phyloP scores from a whole-genome alignment of 2,329 filamentous ascomycete species.

The Aureobasidium leucospermi region DNA sequence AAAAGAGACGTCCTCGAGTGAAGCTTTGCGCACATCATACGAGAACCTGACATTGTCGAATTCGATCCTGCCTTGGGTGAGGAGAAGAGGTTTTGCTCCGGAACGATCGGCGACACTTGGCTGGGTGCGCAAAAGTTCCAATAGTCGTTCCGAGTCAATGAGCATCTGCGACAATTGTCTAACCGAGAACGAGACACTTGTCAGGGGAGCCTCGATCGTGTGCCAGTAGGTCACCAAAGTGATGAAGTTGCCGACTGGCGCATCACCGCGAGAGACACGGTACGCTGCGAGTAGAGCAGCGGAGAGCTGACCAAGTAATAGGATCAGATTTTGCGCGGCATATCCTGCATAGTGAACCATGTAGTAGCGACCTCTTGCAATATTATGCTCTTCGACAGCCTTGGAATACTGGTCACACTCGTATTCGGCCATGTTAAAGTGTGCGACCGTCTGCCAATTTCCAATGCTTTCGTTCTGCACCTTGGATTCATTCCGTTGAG shows the following conservation, averaged over 20 bases:
- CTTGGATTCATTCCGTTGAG: conserved; percentile 42
- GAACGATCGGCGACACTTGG: conserved; percentile 46
- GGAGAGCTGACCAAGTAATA: conserved; percentile 43
- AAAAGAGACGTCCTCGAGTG: conserved; percentile 45
- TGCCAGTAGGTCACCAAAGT: conserved; percentile 60
- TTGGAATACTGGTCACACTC: conserved; percentile 45
- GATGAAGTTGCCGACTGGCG: conserved; percentile 54
- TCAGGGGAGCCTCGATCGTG: conserved; percentile 40
- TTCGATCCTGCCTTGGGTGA: conserved; percentile 43
- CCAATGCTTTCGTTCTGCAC: conserved; percentile 52
- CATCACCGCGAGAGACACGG: conserved; percentile 43
- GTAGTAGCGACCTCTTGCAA: conserved; percentile 23
- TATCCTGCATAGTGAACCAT: conserved; percentile 27
- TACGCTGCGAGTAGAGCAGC: conserved; percentile 47
- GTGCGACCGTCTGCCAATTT: conserved; percentile 54
- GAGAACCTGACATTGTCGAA: conserved; percentile 50
- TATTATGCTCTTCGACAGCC: conserved; percentile 32
- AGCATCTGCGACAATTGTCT: conserved; percentile 45
- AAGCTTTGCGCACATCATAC: conserved; percentile 47
- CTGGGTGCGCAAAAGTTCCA: conserved; percentile 51
- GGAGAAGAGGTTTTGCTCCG: conserved; percentile 37
- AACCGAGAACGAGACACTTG: conserved; percentile 44
- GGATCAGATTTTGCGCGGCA: conserved; percentile 40
- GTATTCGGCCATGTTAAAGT: conserved; percentile 51
- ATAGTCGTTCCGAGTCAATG: conserved; percentile 58